Percentiles rank a stretch among this genome's conserved stretches.
These are phyloP conservation scores for Chlorella sorokiniana DNA, from an alignment of 139 green algal genomes.

Conservation along the genomic window DNA sequence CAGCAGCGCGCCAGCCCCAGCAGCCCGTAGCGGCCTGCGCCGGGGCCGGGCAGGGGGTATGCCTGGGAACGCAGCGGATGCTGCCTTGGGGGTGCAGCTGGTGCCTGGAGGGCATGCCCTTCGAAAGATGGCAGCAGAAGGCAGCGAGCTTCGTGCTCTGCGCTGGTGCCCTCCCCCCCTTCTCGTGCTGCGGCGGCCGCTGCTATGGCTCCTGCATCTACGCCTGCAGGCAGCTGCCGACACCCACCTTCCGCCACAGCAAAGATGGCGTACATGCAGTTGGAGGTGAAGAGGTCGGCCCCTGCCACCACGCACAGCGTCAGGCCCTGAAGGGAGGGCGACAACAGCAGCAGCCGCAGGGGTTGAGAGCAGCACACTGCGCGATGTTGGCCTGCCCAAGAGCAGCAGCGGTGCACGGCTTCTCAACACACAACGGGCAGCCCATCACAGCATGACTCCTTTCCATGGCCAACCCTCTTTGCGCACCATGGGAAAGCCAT, in stretches of 20 bases:
- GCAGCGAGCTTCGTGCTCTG: no score
- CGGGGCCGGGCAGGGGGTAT: background rate
- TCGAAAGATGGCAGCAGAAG: background rate
- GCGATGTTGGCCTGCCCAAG: background rate
- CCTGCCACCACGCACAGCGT: slow-evolving; percentile 36
- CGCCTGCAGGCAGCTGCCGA: background rate
- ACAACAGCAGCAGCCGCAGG: background rate
- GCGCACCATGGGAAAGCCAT: slow-evolving; percentile 21
- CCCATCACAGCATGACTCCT: background rate
- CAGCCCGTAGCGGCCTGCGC: slow-evolving; percentile 30
- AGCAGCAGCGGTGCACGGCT: background rate
- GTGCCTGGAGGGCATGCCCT: background rate
- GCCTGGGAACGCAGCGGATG: background rate
- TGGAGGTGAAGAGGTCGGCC: slow-evolving; percentile 28
- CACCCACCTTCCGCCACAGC: slow-evolving; percentile 22
- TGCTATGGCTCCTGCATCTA: background rate
- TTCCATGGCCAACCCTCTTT: background rate
- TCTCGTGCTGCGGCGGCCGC: background rate
- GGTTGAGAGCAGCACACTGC: background rate
- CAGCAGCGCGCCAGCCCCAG: slow-evolving; percentile 13
- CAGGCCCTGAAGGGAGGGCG: background rate
- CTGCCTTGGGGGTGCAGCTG: background rate
- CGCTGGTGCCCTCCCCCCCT: background rate
- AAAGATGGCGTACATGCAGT: slow-evolving; percentile 31
- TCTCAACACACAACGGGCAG: background rate